These are phyloP conservation scores for Wickerhamiella lipophila DNA, from an alignment of 805 yeast species.

Conservation along the genomic window DNA sequence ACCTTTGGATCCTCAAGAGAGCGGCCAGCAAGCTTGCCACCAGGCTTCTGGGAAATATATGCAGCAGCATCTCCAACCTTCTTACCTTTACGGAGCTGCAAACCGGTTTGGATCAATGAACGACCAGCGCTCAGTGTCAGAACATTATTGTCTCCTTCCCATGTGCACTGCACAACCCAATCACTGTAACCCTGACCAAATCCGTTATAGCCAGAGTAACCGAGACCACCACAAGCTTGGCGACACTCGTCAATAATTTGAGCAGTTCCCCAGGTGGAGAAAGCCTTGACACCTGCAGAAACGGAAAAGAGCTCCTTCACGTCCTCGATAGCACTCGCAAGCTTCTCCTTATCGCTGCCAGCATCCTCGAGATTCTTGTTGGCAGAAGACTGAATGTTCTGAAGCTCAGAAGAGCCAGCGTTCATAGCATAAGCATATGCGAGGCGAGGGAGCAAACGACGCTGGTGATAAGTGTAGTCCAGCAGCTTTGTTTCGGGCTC, in stretches of 20 bases:
- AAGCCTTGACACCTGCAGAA: conserved; percentile 79
- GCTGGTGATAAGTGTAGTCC: conserved; percentile 82
- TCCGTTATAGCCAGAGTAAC: conserved; percentile 85
- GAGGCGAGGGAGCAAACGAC: conserved; percentile 71
- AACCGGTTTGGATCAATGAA: conserved; percentile 45
- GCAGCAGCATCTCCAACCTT: conserved; percentile 34
- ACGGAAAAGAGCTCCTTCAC: conserved; percentile 70
- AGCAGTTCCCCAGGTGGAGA: conserved; percentile 77
- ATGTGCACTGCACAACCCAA: conserved; percentile 96
- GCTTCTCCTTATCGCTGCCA: conserved; percentile 35
- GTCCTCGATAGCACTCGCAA: conserved; percentile 38
- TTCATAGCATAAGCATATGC: conserved; percentile 68
- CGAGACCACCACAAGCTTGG: conserved; percentile 94
- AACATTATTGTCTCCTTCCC: conserved; percentile 96
- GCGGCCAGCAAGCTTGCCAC: conserved; percentile 19
- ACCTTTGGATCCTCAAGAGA: conserved; percentile 23
- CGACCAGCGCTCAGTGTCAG: conserved; percentile 76
- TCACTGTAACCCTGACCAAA: conserved; percentile 81
- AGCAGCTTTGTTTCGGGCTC: conserved; percentile 58
- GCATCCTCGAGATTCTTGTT: conserved; percentile 34
- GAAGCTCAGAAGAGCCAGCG: conserved; percentile 54
- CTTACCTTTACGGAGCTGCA: conserved; percentile 33
- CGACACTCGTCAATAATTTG: conserved; percentile 75
- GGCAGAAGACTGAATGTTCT: conserved; percentile 34
- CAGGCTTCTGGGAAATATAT: conserved; percentile 14